Evolutionary conservation across 352 stramenopile genomes (phyloP).

Genomic region (Phytophthora idaei): DNA sequence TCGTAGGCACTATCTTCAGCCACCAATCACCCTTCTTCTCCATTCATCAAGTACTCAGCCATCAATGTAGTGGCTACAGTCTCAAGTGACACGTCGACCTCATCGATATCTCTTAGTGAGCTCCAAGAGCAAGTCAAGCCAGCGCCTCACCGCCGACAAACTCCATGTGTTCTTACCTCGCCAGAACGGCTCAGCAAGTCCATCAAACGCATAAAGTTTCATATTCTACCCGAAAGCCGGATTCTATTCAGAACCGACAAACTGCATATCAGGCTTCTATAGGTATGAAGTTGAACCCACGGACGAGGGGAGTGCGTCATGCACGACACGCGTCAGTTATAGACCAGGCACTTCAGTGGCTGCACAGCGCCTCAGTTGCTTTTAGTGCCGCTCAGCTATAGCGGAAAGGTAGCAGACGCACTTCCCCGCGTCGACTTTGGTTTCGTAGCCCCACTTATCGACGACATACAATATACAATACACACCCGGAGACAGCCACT

Average conservation of each 20-base stretch:
- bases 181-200: no score
- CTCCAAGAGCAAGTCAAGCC: no score
- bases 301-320: no score
- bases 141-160: no score
- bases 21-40: background rate
- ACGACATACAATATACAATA: background rate
- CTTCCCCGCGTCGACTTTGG: background rate
- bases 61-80: background rate
- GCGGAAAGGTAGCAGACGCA: background rate
- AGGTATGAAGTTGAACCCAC: no score
- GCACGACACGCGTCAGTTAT: background rate
- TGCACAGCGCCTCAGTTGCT: background rate
- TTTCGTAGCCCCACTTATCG: background rate
- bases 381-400: background rate
- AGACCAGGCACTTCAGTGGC: background rate
- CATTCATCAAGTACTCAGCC: background rate
- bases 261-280: no score
- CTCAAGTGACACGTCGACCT: background rate
- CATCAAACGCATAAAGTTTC: no score
- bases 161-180: no score
- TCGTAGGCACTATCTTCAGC: background rate
- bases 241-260: no score
- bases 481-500: background rate
- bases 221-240: no score
- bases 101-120: background rate